A percentile compares a stretch with the other conserved stretches of the same genome.
These are phyloP conservation scores for Zasmidium angulare DNA, from an alignment of 2,329 filamentous ascomycete species.

Conservation along the genomic window DNA sequence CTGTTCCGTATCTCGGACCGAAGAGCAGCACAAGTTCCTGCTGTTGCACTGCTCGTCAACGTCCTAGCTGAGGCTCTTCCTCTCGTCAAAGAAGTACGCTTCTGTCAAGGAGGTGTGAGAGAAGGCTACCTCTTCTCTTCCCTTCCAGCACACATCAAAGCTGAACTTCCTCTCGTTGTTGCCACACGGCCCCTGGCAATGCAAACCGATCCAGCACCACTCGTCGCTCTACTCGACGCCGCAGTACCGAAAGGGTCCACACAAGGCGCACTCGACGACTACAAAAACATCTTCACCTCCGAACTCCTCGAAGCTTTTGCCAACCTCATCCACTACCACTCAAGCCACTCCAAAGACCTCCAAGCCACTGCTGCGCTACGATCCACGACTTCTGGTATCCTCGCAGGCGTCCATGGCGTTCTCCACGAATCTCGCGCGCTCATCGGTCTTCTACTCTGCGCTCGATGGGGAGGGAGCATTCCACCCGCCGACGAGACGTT, in stretches of 20 bases:
- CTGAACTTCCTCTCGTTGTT: constrained; percentile 65
- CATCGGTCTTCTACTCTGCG: constrained; percentile 69
- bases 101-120: constrained; percentile 83
- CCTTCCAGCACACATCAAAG: constrained; percentile 59
- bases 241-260: constrained; percentile 43
- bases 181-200: constrained; percentile 56
- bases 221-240: constrained; percentile 51
- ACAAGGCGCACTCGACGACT: constrained; percentile 34
- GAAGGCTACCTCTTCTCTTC: constrained; percentile 79
- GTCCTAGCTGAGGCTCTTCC: constrained; percentile 70
- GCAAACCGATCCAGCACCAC: constrained; percentile 45
- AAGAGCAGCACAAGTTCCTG: constrained; percentile 76
- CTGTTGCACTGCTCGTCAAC: constrained; percentile 77
- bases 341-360: constrained; percentile 45
- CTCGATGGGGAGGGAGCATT: constrained; percentile 70
- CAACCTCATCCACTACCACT: constrained; percentile 56
- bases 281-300: constrained; percentile 42
- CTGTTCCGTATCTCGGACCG: constrained; percentile 77
- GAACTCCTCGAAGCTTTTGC: constrained; percentile 56
- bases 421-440: constrained; percentile 70
- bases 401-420: constrained; percentile 69
- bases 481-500: constrained; percentile 59
- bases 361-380: constrained; percentile 70
- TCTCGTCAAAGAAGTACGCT: constrained; percentile 70
- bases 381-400: constrained; percentile 65